phyloP scores from a whole-genome alignment of 2,329 filamentous ascomycete species.

The Orbilia blumenaviensis region DNA sequence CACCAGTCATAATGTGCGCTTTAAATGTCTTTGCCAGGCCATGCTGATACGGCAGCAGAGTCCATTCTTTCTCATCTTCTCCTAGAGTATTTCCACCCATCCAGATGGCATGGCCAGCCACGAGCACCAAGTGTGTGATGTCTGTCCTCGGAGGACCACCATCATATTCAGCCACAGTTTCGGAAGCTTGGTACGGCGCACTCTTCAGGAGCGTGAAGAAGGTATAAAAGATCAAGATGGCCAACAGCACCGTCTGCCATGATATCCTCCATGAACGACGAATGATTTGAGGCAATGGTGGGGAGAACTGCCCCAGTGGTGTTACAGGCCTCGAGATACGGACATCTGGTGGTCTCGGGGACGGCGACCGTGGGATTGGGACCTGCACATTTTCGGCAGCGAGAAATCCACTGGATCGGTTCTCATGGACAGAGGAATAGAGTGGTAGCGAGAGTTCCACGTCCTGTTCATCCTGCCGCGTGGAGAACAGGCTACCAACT shows the following conservation, averaged over 20 bases:
- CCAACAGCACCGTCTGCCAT: constrained; percentile 31
- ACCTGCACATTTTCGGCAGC: constrained; percentile 17
- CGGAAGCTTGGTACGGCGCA: neutral
- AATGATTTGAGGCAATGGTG: constrained; percentile 13
- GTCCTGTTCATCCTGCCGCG: constrained; percentile 39
- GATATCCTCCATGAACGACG: constrained; percentile 30
- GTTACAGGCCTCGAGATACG: constrained; percentile 27
- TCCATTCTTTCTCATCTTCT: constrained; percentile 55
- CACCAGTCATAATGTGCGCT: constrained; percentile 75
- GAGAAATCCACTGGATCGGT: constrained; percentile 47
- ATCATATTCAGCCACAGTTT: constrained; percentile 28
- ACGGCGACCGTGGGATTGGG: constrained; percentile 34
- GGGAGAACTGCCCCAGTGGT: neutral
- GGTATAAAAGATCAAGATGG: constrained; percentile 21
- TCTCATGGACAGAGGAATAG: constrained; percentile 25
- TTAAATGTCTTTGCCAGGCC: constrained; percentile 82
- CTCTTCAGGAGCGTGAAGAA: constrained; percentile 10
- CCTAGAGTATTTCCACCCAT: constrained; percentile 55
- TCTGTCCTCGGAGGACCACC: constrained; percentile 39
- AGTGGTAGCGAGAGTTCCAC: constrained; percentile 45
- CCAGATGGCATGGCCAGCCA: constrained; percentile 58
- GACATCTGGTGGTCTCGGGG: constrained; percentile 36
- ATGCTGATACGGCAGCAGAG: constrained; percentile 65
- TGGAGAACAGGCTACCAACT: constrained; percentile 30
- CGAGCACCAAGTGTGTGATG: constrained; percentile 55